Conservation (phyloP, 352 stramenopile genomes). For the Globisporangium recalcitrans region DNA sequence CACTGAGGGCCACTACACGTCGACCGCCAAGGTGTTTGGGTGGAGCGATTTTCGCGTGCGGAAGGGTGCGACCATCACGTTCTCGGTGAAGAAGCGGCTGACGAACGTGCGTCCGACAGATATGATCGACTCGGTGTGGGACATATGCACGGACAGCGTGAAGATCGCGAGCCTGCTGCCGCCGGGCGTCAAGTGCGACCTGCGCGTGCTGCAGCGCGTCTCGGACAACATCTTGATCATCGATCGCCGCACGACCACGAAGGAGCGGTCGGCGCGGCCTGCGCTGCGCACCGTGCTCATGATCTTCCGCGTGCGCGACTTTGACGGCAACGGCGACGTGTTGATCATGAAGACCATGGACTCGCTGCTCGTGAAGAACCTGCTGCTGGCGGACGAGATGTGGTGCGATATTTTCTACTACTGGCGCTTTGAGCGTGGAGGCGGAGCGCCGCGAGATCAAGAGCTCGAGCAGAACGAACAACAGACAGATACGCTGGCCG, state of each 20-base stretch:
- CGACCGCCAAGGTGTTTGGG: conserved; percentile 34
- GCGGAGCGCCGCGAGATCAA: not conserved
- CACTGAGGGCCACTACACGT: conserved; percentile 22
- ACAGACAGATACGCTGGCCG: conserved; percentile 7
- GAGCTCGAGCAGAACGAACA: conserved; percentile 2
- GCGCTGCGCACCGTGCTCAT: conserved; percentile 51
- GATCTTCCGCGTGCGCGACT: conserved; percentile 26
- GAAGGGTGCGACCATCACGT: conserved; percentile 38
- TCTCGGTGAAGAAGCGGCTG: conserved; percentile 43
- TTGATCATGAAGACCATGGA: conserved; percentile 64
- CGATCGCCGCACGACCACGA: conserved; percentile 38
- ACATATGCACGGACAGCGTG: conserved; percentile 30
- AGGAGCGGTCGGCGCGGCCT: not conserved
- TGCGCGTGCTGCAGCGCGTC: conserved; percentile 41
- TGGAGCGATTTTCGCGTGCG: conserved; percentile 44
- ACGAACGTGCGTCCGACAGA: conserved; percentile 18
- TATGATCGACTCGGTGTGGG: conserved; percentile 34
- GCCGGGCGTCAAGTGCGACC: conserved; percentile 28
- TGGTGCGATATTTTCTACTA: conserved; percentile 73
- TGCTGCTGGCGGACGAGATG: conserved; percentile 34
- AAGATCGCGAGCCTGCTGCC: conserved; percentile 34
- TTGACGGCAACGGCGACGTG: conserved; percentile 22
- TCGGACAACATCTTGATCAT: conserved; percentile 38
- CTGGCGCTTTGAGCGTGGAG: conserved; percentile 34
- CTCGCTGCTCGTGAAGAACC: conserved; percentile 35